These are phyloP conservation scores for Dendrocalamus sinicus DNA, from an alignment of 176 grass and related monocot species.

Conservation along the genomic window DNA sequence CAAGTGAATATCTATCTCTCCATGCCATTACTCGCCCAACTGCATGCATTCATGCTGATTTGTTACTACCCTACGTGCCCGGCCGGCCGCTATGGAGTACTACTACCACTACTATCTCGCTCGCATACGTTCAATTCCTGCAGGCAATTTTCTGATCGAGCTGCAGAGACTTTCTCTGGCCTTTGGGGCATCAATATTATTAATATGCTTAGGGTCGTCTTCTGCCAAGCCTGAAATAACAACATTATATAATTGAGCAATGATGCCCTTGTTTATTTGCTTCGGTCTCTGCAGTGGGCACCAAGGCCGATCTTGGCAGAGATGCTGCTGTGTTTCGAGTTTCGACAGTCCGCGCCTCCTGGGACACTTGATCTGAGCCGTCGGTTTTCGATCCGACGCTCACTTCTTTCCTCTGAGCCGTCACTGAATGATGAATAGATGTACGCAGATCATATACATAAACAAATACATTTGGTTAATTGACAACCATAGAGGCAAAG, in stretches of 20 bases:
- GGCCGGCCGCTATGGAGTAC: not conserved
- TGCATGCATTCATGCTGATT: conserved; percentile 50
- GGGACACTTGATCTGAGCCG: not conserved
- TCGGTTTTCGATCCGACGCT: not conserved
- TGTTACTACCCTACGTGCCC: conserved; percentile 20
- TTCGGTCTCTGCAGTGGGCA: conserved; percentile 15
- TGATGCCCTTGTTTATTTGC: conserved; percentile 38
- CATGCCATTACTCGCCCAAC: conserved; percentile 56
- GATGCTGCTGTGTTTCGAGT: not conserved
- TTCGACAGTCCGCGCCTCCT: not conserved
- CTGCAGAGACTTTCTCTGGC: conserved; percentile 22
- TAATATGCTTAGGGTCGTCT: conserved; percentile 10
- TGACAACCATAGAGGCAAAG: not conserved
- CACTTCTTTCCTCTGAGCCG: not conserved
- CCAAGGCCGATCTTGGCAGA: conserved; percentile 5
- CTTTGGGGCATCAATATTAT: not conserved
- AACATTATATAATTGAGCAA: conserved; percentile 53
- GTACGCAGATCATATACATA: not conserved
- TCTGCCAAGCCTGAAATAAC: not conserved
- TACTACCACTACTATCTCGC: not conserved
- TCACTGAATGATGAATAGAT: not conserved
- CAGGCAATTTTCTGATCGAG: conserved; percentile 23
- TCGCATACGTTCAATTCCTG: not conserved
- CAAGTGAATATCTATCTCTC: too few relatives aligned
- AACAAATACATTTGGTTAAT: not conserved